Base-by-base conservation (phyloP, 768 basidiomycete species). In the Cystofilobasidium macerans region DNA sequence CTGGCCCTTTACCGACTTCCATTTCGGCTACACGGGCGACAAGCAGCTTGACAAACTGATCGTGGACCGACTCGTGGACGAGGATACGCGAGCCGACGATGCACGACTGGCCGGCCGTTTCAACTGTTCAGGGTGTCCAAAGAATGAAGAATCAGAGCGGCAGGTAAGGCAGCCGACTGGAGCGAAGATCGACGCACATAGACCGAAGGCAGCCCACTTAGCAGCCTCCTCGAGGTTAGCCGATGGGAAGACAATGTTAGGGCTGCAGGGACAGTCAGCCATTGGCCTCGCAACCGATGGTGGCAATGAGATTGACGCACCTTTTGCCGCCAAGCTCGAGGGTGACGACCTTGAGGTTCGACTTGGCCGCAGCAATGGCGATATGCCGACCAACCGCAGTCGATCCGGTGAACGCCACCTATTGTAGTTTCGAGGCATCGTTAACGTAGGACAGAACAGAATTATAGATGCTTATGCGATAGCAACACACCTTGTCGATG, bases 271-370 rank as follows among this genome's bases (percentile, higher is more conserved):
- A 26, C 7, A 42, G 42, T 6, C 1, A 45, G 42, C 20, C 16
- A 30, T 8, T 3, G 8, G 18, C 2, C 26, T 22, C 36, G 36
- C 36, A 7, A 38, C 8, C 36, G 36, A 14, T 14, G 36, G 14
- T 38, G 36, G 42, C n/a, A 42, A 20, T 18, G 42, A 42, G 5
- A 14, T 3, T 14, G 16, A 42, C 42, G 5, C 7, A 42, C 42
- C 42, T 42, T 78, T 97, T 95, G 51, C 93, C 93, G 38, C 93
- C 92, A 28, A 98, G 83, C 75, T 98, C 94, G 58, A 98, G 81
- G 24, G 91, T 91, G 61, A 88, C 85, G 64, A 82, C 82, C 78
- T 94, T 95, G 71, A 95, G 74, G 73, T 94, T 95, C 35, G 82
- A 83, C 75, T 84, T 83, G 0, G 88, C 83, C 3, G 90, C 82